Base-by-base conservation (phyloP, 768 basidiomycete species). In the Kwoniella bestiolae region DNA sequence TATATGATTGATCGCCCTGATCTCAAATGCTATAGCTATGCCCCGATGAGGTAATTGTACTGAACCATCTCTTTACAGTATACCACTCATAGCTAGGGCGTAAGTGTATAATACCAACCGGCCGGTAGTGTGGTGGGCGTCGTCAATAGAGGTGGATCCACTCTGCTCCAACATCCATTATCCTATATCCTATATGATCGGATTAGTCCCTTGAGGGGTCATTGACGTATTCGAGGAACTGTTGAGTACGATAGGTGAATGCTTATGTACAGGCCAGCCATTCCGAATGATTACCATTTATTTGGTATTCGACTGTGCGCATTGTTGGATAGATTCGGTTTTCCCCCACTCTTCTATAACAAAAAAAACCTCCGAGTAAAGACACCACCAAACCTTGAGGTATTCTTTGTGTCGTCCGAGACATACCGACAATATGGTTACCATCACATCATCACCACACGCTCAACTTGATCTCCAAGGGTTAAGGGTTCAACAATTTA, bases 41-140 rank as follows among this genome's bases (percentile, higher is more conserved):
- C n/a, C 32, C 52, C 50, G 50, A 51, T 51, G 21, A 51, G 28
- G 50, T 29, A 51, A 29, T 51, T 51, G 3, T 16, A 41, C 12
- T 41, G 18, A 18, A 41, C 18, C 12, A 41, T 41, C 38, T 3
- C 38, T 41, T 41, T 41, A 41, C 18, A 14, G 38, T 16, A 3
- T 18, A 6, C 38, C 0, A 41, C 5, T 29, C 14, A 49, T 21
- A 14, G 9, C 46, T 25, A 16, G 50, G 50, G 50, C 50, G 50
- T 51, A 51, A 41, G n/a, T n/a, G n/a, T n/a, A n/a, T n/a, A n/a
- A n/a, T n/a, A n/a, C n/a, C n/a, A n/a, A n/a, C n/a, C n/a, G n/a
- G n/a, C n/a, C n/a, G n/a, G n/a, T n/a, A n/a, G n/a, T 18, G 38
- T 16, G 12, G 38, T 41, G 38, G 38, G 38, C 38, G 38, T 41